Evolutionary conservation across 2,329 filamentous ascomycete genomes (phyloP).

Genomic region (Fusarium zealandicum): DNA sequence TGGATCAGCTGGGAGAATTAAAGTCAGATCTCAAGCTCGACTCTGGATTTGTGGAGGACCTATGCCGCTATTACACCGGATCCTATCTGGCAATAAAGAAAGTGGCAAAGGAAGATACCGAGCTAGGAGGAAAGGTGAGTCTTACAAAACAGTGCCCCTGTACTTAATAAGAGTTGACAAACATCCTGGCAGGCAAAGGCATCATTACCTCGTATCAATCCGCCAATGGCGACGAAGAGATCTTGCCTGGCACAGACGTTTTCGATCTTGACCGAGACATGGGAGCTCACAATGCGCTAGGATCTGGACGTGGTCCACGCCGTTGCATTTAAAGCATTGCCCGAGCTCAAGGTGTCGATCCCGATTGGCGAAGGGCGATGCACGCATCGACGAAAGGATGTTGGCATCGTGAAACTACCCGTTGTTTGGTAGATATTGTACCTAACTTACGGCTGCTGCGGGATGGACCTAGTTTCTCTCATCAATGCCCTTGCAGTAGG

Average conservation of each 20-base stretch:
- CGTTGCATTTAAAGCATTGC: slow-evolving; percentile 53
- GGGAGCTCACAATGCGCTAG: slow-evolving; percentile 46
- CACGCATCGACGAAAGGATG: slow-evolving; percentile 12
- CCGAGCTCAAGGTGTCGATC: slow-evolving; percentile 51
- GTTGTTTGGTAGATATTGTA: slow-evolving; percentile 43
- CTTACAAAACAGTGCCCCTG: background rate
- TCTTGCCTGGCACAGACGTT: slow-evolving; percentile 50
- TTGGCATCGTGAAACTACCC: slow-evolving; percentile 51
- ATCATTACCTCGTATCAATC: slow-evolving; percentile 56
- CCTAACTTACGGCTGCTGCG: too few relatives aligned
- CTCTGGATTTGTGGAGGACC: slow-evolving; percentile 53
- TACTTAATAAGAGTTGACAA: background rate
- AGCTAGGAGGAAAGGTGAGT: slow-evolving; percentile 50
- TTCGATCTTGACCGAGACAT: slow-evolving; percentile 54
- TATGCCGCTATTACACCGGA: slow-evolving; percentile 56
- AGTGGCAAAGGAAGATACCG: slow-evolving; percentile 55
- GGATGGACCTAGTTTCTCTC: background rate
- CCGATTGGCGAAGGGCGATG: slow-evolving; percentile 44
- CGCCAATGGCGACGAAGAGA: slow-evolving; percentile 55
- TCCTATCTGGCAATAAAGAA: slow-evolving; percentile 56
- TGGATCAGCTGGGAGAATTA: slow-evolving; percentile 50
- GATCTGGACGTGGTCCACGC: slow-evolving; percentile 56
- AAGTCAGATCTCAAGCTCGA: slow-evolving; percentile 49
- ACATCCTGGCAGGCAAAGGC: slow-evolving; percentile 53
- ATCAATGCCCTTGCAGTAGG: background rate